Base-by-base conservation (phyloP, 768 basidiomycete species). In the Psilocybe tampanensis region DNA sequence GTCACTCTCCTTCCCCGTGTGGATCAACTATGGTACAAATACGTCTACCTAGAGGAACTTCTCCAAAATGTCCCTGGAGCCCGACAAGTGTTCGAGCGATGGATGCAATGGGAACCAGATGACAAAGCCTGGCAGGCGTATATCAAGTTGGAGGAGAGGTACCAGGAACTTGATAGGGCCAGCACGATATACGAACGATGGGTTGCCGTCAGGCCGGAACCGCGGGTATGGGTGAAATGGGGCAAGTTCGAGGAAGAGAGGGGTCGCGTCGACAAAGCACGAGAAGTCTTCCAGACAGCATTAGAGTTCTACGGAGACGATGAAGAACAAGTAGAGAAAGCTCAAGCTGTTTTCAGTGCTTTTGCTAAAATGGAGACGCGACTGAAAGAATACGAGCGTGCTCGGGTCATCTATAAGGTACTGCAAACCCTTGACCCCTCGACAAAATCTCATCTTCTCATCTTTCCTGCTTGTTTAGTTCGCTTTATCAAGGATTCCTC, bases 91-190 rank as follows among this genome's bases (percentile, higher is more conserved):
- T 99, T 98, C 60, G 97, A 99, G 72, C 85, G 97, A 44, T 99
- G 97, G 97, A 96, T 98, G 94, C 85, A 93, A 62, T 98, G 97
- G 97, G 97, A 98, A 70, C 97, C 97, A 0, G 95, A 98, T 66
- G 97, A 98, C 83, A 98, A 98, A 78, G 95, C 96, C 2, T 99
- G 96, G 96, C 92, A 95, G 69, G 94, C 94, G n/a, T 98, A 96
- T 74, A 92, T 98, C 81, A 98, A 99, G 77, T 80, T 98, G 70
- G 97, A 99, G 76, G 87, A 90, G 68, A 84, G 97, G 50, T 99
- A 98, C 70, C 79, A 86, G 55, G 97, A 99, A 72, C 74, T 86
- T 19, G 97, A 98, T 64, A 82, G 97, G 8, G 96, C 95, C 2
- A 96, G 94, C 56, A 78, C 88, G 19, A 89, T 98, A 33, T 97